phyloP scores from a whole-genome alignment of 768 basidiomycete species.

The Leucocoprinus birnbaumii region DNA sequence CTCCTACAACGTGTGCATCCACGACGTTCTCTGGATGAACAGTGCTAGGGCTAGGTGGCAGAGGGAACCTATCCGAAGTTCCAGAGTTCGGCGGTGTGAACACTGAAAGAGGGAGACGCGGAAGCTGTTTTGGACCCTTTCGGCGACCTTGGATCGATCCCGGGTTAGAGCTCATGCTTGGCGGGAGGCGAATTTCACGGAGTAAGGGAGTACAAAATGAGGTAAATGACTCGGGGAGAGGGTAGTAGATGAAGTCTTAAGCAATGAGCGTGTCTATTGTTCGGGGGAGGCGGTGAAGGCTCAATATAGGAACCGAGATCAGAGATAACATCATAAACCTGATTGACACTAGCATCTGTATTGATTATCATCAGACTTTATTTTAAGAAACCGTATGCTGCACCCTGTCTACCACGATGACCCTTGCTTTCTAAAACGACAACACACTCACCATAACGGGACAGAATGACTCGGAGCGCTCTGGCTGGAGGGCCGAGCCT shows the following conservation, averaged over 20 bases:
- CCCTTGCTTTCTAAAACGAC: too few relatives aligned
- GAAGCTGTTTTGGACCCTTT: constrained; percentile 63
- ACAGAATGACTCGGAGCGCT: too few relatives aligned
- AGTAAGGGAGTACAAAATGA: constrained; percentile 1
- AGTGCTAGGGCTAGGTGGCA: constrained; percentile 66
- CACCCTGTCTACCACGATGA: too few relatives aligned
- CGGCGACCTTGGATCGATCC: constrained; percentile 36
- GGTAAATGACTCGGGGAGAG: constrained; percentile 2
- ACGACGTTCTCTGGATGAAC: constrained; percentile 61
- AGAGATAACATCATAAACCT: constrained; percentile 7
- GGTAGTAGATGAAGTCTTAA: background rate
- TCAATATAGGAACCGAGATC: constrained; percentile 1
- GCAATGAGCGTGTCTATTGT: background rate
- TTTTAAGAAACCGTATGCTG: too few relatives aligned
- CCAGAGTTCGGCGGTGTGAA: constrained; percentile 73
- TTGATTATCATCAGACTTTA: background rate
- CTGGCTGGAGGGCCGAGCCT: too few relatives aligned
- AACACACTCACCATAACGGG: too few relatives aligned
- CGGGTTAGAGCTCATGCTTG: constrained; percentile 18
- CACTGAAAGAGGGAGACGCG: constrained; percentile 71
- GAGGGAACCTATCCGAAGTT: constrained; percentile 61
- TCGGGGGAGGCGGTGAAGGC: background rate
- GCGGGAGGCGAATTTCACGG: background rate
- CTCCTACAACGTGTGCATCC: constrained; percentile 62
- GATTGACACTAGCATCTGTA: background rate